phyloP scores from a whole-genome alignment of 1,284 basidiomycete species.

The Cerioporus squamosus region DNA sequence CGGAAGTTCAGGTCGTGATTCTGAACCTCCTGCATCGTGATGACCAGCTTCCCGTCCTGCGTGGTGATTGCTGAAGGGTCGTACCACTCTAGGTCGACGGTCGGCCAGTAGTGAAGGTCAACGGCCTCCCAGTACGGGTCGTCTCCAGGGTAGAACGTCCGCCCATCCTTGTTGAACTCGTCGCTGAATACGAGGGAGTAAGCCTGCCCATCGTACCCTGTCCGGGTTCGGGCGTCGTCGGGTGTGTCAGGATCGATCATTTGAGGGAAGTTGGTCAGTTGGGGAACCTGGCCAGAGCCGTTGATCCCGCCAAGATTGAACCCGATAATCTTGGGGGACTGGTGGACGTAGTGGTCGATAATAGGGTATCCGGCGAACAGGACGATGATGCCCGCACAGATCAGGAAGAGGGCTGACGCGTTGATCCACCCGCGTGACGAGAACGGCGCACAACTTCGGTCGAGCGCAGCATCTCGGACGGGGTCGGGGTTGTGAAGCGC shows the following conservation, averaged over 20 bases:
- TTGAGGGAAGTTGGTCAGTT: slow-evolving; percentile 56
- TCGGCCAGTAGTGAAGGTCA: slow-evolving; percentile 80
- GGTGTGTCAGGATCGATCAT: slow-evolving; percentile 78
- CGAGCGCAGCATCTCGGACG: slow-evolving; percentile 55
- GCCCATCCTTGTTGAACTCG: slow-evolving; percentile 85
- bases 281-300: slow-evolving; percentile 70
- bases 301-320: slow-evolving; percentile 82
- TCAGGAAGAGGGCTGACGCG: slow-evolving; percentile 58
- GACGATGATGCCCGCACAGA: slow-evolving; percentile 62
- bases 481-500: slow-evolving; percentile 78
- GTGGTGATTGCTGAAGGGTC: slow-evolving; percentile 76
- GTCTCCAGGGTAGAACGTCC: slow-evolving; percentile 79
- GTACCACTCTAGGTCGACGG: slow-evolving; percentile 88
- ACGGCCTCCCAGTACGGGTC: slow-evolving; percentile 81
- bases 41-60: slow-evolving; percentile 71
- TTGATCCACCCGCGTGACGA: slow-evolving; percentile 80
- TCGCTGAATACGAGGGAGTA: slow-evolving; percentile 91
- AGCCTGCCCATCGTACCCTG: slow-evolving; percentile 67
- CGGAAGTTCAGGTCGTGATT: slow-evolving; percentile 79
- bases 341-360: slow-evolving; percentile 51
- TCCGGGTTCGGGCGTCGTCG: slow-evolving; percentile 44
- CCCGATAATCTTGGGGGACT: slow-evolving; percentile 41
- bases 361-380: slow-evolving; percentile 85
- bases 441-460: slow-evolving; percentile 63
- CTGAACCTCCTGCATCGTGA: slow-evolving; percentile 68